phyloP scores from a whole-genome alignment of 345 rosid species.

The Noccaea caerulescens region DNA sequence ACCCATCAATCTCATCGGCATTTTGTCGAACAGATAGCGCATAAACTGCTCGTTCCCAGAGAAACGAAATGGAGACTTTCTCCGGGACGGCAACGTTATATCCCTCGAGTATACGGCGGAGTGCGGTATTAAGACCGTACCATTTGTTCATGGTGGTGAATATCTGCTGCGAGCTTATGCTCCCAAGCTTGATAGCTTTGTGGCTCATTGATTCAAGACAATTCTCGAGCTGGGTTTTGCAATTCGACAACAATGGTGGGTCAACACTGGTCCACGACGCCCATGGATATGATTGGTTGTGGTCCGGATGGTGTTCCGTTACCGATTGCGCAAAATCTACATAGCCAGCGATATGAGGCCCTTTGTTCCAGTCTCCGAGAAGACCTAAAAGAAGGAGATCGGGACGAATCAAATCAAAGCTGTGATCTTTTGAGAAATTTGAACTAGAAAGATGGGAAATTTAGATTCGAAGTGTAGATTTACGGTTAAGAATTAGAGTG shows the following conservation, averaged over 20 bases:
- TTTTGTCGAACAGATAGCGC: slow-evolving; percentile 73
- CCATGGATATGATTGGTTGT: slow-evolving; percentile 79
- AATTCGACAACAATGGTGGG: slow-evolving; percentile 59
- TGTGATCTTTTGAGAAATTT: background rate
- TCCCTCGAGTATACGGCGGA: slow-evolving; percentile 54
- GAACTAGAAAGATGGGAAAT: background rate
- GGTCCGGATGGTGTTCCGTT: slow-evolving; percentile 73
- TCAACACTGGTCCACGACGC: slow-evolving; percentile 79
- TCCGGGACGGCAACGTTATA: slow-evolving; percentile 47
- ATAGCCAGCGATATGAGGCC: slow-evolving; percentile 85
- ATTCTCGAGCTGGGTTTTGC: slow-evolving; percentile 78
- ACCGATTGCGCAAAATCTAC: slow-evolving; percentile 86
- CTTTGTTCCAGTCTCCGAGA: slow-evolving; percentile 80
- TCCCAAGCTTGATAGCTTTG: slow-evolving; percentile 69
- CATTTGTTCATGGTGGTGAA: slow-evolving; percentile 82
- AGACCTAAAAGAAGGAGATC: slow-evolving; percentile 56
- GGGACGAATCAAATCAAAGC: slow-evolving; percentile 22
- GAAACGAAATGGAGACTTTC: slow-evolving; percentile 60
- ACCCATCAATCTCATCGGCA: slow-evolving; percentile 69
- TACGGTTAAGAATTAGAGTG: slow-evolving; percentile 88
- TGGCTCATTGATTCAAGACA: slow-evolving; percentile 90
- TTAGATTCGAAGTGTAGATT: background rate
- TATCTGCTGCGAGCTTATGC: slow-evolving; percentile 75
- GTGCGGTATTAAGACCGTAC: slow-evolving; percentile 68
- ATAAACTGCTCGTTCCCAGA: slow-evolving; percentile 80